A percentile compares a stretch with the other conserved stretches of the same genome.
These are phyloP conservation scores for Penicillium sp. DNA, from an alignment of 2,329 filamentous ascomycete species.

Conservation along the genomic window DNA sequence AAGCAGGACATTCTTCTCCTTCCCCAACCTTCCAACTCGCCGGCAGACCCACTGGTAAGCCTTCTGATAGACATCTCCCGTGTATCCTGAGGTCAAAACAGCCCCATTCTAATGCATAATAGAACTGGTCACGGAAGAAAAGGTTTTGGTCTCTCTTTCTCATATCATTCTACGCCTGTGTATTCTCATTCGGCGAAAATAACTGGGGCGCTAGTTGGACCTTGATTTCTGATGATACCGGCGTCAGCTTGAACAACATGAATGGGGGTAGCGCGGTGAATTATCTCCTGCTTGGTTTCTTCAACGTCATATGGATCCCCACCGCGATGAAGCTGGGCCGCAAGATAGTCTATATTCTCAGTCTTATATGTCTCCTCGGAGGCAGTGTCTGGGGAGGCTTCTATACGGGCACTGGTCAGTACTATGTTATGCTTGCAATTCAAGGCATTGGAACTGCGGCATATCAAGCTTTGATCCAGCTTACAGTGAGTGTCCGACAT, in stretches of 20 bases:
- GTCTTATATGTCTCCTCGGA: conserved; percentile 30
- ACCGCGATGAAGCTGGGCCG: conserved; percentile 36
- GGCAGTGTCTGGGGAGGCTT: conserved; percentile 35
- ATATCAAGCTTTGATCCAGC: conserved; percentile 41
- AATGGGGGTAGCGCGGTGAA: conserved; percentile 43
- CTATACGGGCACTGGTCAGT: conserved; percentile 28
- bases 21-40: conserved; percentile 32
- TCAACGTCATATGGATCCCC: conserved; percentile 42
- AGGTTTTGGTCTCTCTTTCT: conserved; percentile 43
- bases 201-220: conserved; percentile 45
- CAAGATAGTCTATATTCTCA: conserved; percentile 37
- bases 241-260: conserved; percentile 41
- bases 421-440: conserved; percentile 30
- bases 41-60: conserved; percentile 30
- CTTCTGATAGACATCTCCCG: not conserved
- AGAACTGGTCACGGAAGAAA: conserved; percentile 38
- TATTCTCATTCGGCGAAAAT: conserved; percentile 44
- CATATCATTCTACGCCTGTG: conserved; percentile 41
- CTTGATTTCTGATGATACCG: conserved; percentile 39
- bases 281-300: conserved; percentile 42
- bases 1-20: conserved; percentile 33
- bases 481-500: conserved; percentile 25
- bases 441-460: conserved; percentile 38
- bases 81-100: too few relatives aligned
- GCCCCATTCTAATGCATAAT: not conserved